Percentiles rank a stretch among this genome's conserved stretches.
Conservation (phyloP, 495 filamentous ascomycete genomes). For the Talaromyces adpressus region DNA sequence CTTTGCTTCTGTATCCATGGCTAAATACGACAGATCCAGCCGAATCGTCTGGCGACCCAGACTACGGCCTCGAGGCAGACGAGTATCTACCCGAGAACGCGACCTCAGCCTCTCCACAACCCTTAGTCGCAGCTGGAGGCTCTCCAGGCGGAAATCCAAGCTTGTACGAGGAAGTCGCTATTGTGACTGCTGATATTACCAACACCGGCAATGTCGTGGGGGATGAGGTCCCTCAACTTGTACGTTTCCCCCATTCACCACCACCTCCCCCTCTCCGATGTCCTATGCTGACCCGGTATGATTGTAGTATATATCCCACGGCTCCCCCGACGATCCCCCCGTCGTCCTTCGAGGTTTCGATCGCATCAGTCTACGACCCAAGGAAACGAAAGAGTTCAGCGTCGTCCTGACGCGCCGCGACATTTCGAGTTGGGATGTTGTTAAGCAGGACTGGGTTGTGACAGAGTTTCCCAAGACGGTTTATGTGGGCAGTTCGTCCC, state of each 20-base stretch:
- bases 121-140: slow-evolving; percentile 44
- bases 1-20: slow-evolving; percentile 17
- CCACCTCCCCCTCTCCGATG: no score
- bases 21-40: slow-evolving; percentile 47
- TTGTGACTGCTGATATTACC: slow-evolving; percentile 40
- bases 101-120: slow-evolving; percentile 26
- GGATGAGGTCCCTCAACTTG: neutral
- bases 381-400: slow-evolving; percentile 29
- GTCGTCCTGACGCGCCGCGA: neutral
- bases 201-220: slow-evolving; percentile 47
- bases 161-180: slow-evolving; percentile 52
- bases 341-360: slow-evolving; percentile 78
- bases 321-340: slow-evolving; percentile 59
- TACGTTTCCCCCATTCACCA: neutral
- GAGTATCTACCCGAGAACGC: slow-evolving; percentile 57
- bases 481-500: neutral
- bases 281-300: slow-evolving; percentile 33
- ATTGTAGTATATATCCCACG: slow-evolving; percentile 61
- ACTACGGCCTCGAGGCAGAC: slow-evolving; percentile 53
- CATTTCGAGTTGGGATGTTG: neutral
- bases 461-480: neutral
- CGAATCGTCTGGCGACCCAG: slow-evolving; percentile 53
- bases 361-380: slow-evolving; percentile 64
- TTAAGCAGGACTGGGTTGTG: neutral
- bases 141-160: slow-evolving; percentile 19